Evolutionary conservation across 2,329 filamentous ascomycete species (phyloP).

Genomic region (Pseudogymnoascus destructans): DNA sequence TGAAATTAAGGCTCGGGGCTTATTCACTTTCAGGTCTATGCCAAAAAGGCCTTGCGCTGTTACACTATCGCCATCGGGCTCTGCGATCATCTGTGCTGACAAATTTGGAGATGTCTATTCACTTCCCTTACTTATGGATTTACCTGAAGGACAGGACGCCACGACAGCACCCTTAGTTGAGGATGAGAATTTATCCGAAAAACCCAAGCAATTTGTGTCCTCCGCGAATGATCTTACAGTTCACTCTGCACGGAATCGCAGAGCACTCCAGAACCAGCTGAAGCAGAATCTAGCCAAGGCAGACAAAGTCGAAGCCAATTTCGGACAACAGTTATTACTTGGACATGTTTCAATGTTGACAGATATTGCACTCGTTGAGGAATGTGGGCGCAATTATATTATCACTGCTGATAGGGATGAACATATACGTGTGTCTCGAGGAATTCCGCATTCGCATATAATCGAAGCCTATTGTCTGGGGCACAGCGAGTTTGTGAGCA

Average conservation of each 20-base stretch:
- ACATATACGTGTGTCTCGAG: constrained; percentile 80
- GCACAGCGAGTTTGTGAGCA: constrained; percentile 73
- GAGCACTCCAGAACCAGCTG: constrained; percentile 46
- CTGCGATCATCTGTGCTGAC: constrained; percentile 70
- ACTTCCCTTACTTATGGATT: constrained; percentile 50
- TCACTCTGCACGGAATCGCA: constrained; percentile 50
- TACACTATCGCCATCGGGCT: constrained; percentile 52
- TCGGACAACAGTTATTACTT: constrained; percentile 66
- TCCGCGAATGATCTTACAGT: constrained; percentile 47
- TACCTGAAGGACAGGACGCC: constrained; percentile 13
- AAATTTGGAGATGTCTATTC: constrained; percentile 97
- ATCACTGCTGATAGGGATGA: constrained; percentile 59
- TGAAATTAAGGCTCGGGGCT: constrained; percentile 18
- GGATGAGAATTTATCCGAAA: constrained; percentile 1
- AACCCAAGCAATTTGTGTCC: constrained; percentile 30
- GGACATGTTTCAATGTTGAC: constrained; percentile 95
- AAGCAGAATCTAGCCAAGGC: constrained; percentile 29
- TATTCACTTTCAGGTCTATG: constrained; percentile 48
- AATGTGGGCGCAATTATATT: constrained; percentile 41
- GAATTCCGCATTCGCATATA: constrained; percentile 68
- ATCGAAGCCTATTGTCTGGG: constrained; percentile 85
- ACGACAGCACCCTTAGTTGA: constrained; percentile 6
- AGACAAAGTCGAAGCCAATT: constrained; percentile 33
- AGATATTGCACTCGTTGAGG: constrained; percentile 49
- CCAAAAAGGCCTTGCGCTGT: constrained; percentile 79